Conservation (phyloP, 495 filamentous ascomycete species). For the Penicillium salamii region DNA sequence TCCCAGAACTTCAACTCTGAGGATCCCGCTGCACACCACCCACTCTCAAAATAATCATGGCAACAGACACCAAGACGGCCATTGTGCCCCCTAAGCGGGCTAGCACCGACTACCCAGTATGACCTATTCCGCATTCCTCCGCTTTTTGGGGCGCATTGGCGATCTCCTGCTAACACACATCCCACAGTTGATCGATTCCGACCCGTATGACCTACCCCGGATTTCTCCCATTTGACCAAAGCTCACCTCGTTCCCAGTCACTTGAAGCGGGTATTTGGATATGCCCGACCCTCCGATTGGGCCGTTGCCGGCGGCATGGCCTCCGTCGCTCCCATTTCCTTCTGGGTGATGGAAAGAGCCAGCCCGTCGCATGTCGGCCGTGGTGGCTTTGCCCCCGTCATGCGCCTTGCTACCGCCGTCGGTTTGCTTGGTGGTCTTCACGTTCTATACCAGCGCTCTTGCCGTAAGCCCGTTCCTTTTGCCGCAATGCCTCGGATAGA, state of each 20-base stretch:
- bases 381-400: conserved; percentile 74
- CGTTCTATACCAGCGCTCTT: conserved; percentile 72
- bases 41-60: conserved; percentile 46
- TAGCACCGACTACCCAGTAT: conserved; percentile 76
- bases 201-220: conserved; percentile 69
- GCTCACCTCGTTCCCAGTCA: conserved; percentile 59
- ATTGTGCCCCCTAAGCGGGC: conserved; percentile 73
- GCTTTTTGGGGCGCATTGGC: conserved; percentile 6
- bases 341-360: conserved; percentile 76
- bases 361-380: conserved; percentile 77
- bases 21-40: conserved; percentile 17
- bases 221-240: conserved; percentile 10
- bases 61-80: conserved; percentile 53
- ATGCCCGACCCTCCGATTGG: conserved; percentile 84
- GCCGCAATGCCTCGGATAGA: neutral
- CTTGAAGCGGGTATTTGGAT: conserved; percentile 80
- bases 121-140: conserved; percentile 20
- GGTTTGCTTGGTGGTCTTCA: conserved; percentile 73
- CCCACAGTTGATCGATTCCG: conserved; percentile 88
- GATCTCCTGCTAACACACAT: conserved; percentile 23
- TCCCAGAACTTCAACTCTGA: conserved; percentile 31
- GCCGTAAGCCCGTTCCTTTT: conserved; percentile 42
- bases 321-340: conserved; percentile 64
- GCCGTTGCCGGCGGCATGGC: conserved; percentile 61
- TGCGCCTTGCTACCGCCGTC: conserved; percentile 74